Conservation (phyloP, 192 early-diverging fungal species). For the Funneliformis mosseae region DNA sequence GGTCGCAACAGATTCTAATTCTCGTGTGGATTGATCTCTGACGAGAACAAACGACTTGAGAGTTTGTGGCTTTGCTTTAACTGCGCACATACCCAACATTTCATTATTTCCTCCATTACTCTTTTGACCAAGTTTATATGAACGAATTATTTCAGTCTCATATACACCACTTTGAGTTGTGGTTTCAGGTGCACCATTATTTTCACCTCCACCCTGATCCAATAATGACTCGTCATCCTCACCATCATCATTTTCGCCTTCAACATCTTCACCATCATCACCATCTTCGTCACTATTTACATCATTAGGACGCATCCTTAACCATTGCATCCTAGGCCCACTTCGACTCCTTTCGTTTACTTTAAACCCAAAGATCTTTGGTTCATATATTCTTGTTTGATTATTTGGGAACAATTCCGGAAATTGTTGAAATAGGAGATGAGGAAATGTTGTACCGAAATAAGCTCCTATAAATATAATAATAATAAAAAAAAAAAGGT, state of each 20-base stretch:
- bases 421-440: conserved; percentile 88
- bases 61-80: neutral
- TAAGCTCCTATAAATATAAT: conserved; percentile 76
- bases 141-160: neutral
- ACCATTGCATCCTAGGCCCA: conserved; percentile 93
- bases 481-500: conserved; percentile 40
- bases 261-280: conserved; percentile 6
- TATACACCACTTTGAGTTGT: neutral
- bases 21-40: neutral
- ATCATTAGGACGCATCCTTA: conserved; percentile 55
- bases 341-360: conserved; percentile 71
- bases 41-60: neutral
- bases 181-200: conserved; percentile 25
- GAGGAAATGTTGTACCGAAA: conserved; percentile 96
- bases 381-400: conserved; percentile 66
- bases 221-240: conserved; percentile 17
- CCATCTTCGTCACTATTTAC: conserved; percentile 11
- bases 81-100: neutral
- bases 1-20: neutral
- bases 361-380: conserved; percentile 92
- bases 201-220: conserved; percentile 19
- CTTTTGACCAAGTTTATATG: neutral
- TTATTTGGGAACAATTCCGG: conserved; percentile 69
- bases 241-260: conserved; percentile 15
- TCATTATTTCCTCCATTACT: neutral